Evolutionary conservation across 2,329 filamentous ascomycete genomes (phyloP), one percentile per base, ranked within the genome.

Genomic region (Kalaharituber pfeilii): DNA sequence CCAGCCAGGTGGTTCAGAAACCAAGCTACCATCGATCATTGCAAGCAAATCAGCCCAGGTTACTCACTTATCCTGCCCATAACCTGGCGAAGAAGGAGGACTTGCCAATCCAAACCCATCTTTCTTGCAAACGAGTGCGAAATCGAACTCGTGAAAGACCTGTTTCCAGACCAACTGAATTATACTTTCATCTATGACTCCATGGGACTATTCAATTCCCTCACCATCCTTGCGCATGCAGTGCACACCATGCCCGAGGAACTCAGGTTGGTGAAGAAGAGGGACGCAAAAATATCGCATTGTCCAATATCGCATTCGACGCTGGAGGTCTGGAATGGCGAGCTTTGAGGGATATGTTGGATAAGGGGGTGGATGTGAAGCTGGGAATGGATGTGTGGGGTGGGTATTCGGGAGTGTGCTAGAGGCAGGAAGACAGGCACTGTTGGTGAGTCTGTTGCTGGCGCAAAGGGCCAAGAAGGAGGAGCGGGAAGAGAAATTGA

Each of bases 321-420:
- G 0, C 73, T 98, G 50, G 85, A n/a, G 85, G 1, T 86, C 80
- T 27, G 91, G 91, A 0, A 75, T 81, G 50, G 84, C 85, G 7
- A 79, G 78, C 3, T 81, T 98, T n/a, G 1, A 75, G 89, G 18
- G 76, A 76, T 68, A 67, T 95, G 62, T 73, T 94, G 51, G 76
- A 86, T 22, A 74, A 75, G 51, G 86, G 85, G 0, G 74, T 96
- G 47, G 79, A 77, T 0, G 80, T 95, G 5, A 89, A 91, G 0
- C 70, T 98, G 0, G 91, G 91, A 0, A 96, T 89, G 0, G 91
- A 98, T 67, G 80, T 96, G 55, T 84, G 80, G 62, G 91, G 89
- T 2, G 91, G 91, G 0, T 95, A 89, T 66, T 84, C 80, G 75
- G 85, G 0, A 85, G 80, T 57, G 77, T 96, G 8, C 75, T 96